phyloP scores from a whole-genome alignment of 768 basidiomycete genomes.

The Russula earlei region DNA sequence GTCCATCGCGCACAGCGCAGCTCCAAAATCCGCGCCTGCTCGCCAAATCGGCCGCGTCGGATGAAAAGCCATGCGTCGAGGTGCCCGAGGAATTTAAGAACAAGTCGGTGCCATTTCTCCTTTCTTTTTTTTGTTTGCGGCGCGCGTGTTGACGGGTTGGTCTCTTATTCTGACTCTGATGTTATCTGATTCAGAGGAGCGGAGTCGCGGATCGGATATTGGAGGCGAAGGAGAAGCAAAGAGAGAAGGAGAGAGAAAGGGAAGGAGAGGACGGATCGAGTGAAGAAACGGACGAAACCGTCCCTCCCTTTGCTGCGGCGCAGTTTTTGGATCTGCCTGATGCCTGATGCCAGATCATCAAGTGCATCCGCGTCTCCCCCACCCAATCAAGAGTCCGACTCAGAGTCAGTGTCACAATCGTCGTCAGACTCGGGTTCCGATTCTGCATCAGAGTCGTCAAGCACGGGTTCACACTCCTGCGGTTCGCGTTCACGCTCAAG shows the following conservation, averaged over 20 bases:
- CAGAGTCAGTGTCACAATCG: too few species aligned
- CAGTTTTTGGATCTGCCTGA: too few species aligned
- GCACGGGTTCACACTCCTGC: slow-evolving; percentile 32
- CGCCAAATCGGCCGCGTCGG: slow-evolving; percentile 56
- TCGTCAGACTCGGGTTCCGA: slow-evolving; percentile 31
- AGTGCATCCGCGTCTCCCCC: background rate
- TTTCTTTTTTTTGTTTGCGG: background rate
- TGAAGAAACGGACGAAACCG: slow-evolving; percentile 27
- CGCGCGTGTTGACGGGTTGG: too few species aligned
- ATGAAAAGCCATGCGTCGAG: slow-evolving; percentile 70
- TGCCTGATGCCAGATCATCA: slow-evolving; percentile 3
- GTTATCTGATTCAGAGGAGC: slow-evolving; percentile 31
- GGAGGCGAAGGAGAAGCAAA: slow-evolving; percentile 71
- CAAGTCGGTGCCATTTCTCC: slow-evolving; percentile 43
- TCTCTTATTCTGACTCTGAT: background rate
- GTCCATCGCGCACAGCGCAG: slow-evolving; percentile 84
- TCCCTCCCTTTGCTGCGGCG: background rate
- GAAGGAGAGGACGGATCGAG: slow-evolving; percentile 30
- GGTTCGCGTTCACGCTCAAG: slow-evolving; percentile 30
- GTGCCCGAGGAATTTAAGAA: slow-evolving; percentile 87
- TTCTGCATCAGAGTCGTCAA: slow-evolving; percentile 41
- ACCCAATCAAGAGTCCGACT: background rate
- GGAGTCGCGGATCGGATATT: slow-evolving; percentile 84
- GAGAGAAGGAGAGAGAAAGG: slow-evolving; percentile 50
- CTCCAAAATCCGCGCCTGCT: slow-evolving; percentile 67